Conservation (phyloP, 176 grass and related monocot genomes). For the Cocos nucifera region DNA sequence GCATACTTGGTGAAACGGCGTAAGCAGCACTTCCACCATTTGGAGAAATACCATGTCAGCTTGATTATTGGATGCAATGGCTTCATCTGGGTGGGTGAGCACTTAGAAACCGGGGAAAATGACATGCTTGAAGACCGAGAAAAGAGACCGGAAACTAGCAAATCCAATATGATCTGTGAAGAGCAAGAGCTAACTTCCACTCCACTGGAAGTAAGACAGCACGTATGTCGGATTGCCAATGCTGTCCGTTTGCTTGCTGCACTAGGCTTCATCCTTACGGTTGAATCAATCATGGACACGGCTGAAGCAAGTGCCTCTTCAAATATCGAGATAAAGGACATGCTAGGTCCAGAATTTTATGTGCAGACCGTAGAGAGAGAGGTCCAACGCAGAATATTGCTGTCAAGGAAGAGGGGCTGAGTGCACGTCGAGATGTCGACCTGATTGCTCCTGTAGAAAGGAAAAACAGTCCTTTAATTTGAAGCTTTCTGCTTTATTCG, state of each 20-base stretch:
- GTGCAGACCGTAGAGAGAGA: slow-evolving; percentile 73
- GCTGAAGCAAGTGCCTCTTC: slow-evolving; percentile 48
- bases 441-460: too few relatives aligned
- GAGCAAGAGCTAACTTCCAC: slow-evolving; percentile 22
- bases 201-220: slow-evolving; percentile 47
- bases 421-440: slow-evolving; percentile 1
- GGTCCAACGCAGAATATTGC: slow-evolving; percentile 42
- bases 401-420: slow-evolving; percentile 37
- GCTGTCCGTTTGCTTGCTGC: slow-evolving; percentile 57
- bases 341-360: slow-evolving; percentile 80
- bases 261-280: slow-evolving; percentile 66
- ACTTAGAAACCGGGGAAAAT: slow-evolving; percentile 44
- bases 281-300: slow-evolving; percentile 45
- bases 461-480: too few relatives aligned
- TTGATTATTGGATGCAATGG: slow-evolving; percentile 91
- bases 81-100: slow-evolving; percentile 85
- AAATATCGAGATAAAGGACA: slow-evolving; percentile 53
- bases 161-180: background rate
- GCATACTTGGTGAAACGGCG: slow-evolving; percentile 76
- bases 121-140: slow-evolving; percentile 22
- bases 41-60: slow-evolving; percentile 58
- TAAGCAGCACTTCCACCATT: slow-evolving; percentile 87
- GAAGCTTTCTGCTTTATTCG: too few relatives aligned
- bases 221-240: slow-evolving; percentile 79
- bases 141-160: slow-evolving; percentile 3